Percentiles rank a stretch among this genome's conserved stretches.
Conservation (phyloP, 2,329 filamentous ascomycete species). For the Fusarium verrucosum region DNA sequence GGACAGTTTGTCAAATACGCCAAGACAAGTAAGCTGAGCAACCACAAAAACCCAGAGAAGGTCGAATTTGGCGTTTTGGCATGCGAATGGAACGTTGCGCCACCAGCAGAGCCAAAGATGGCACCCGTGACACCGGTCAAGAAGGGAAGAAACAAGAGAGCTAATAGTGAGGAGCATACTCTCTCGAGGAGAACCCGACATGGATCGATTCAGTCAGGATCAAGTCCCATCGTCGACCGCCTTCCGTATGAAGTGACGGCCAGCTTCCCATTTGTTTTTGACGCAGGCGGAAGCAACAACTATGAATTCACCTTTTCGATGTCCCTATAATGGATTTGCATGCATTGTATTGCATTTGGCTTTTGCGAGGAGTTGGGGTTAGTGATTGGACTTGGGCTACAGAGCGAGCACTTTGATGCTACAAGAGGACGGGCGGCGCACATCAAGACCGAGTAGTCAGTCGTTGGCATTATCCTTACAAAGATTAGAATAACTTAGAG, state of each 20-base stretch:
- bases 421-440: neutral
- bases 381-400: conserved; percentile 1
- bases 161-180: conserved; percentile 38
- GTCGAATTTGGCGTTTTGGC: conserved; percentile 55
- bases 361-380: conserved; percentile 21
- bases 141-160: conserved; percentile 44
- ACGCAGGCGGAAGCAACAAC: conserved; percentile 25
- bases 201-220: conserved; percentile 4
- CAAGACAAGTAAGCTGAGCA: conserved; percentile 46
- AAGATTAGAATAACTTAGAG: conserved; percentile 31
- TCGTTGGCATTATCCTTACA: conserved; percentile 1
- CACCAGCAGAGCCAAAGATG: conserved; percentile 23
- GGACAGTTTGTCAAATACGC: conserved; percentile 51
- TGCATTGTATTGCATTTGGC: conserved; percentile 1
- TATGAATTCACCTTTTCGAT: conserved; percentile 44
- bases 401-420: neutral
- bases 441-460: neutral
- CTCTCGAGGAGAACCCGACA: conserved; percentile 32
- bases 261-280: conserved; percentile 40
- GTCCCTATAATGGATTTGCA: conserved; percentile 11
- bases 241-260: conserved; percentile 7
- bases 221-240: neutral
- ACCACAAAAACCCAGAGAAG: conserved; percentile 47
- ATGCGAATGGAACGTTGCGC: conserved; percentile 52
- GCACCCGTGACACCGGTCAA: conserved; percentile 23